phyloP scores from a whole-genome alignment of 139 green algal species.

The Closterium sp. region DNA sequence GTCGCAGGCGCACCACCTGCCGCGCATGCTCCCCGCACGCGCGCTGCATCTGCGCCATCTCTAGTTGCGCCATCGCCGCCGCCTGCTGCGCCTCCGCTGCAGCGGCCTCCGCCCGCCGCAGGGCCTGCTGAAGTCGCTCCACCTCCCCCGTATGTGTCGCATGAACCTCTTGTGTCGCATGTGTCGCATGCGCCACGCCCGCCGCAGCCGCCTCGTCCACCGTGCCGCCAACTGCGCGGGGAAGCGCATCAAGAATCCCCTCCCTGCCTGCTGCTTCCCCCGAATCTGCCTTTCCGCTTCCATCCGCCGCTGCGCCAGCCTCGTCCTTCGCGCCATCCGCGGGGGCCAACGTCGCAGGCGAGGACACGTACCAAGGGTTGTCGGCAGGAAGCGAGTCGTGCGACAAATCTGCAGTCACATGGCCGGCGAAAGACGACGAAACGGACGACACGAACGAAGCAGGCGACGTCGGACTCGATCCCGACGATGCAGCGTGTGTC shows the following conservation, averaged over 20 bases:
- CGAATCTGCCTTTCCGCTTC: no score
- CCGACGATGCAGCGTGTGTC: neutral
- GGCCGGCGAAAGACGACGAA: neutral
- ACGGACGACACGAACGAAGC: neutral
- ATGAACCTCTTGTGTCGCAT: neutral
- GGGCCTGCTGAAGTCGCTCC: neutral
- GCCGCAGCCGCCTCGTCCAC: neutral
- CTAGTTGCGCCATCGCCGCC: neutral
- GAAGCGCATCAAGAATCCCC: neutral
- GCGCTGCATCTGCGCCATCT: neutral
- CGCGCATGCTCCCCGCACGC: neutral
- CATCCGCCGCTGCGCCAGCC: neutral
- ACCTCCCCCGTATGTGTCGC: neutral
- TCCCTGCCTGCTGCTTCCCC: neutral
- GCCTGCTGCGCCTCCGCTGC: neutral
- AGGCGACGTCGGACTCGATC: neutral
- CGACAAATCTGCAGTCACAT: neutral
- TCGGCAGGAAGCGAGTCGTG: neutral
- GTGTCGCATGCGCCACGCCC: neutral
- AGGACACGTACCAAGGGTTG: neutral
- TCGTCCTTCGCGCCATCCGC: neutral
- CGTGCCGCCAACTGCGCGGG: neutral
- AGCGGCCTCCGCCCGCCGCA: neutral
- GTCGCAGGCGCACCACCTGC: conserved; percentile 9
- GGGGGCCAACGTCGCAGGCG: neutral